phyloP scores from a whole-genome alignment of 148 eudicot genomes.

The Euryodendron excelsum region DNA sequence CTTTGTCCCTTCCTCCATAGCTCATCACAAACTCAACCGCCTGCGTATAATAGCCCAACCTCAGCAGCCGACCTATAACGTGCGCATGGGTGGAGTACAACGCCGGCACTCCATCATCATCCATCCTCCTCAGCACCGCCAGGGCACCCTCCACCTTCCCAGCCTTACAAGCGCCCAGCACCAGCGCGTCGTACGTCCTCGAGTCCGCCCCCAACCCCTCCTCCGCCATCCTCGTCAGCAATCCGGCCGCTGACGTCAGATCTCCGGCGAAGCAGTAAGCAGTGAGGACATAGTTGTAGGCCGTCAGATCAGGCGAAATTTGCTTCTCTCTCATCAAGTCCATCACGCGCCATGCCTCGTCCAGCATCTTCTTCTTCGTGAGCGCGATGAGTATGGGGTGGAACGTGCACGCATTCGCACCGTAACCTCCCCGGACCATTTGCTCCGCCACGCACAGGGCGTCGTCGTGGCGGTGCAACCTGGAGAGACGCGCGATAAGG shows the following conservation, averaged over 20 bases:
- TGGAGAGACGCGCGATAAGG: conserved; percentile 35
- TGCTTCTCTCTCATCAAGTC: conserved; percentile 32
- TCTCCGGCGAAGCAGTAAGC: conserved; percentile 47
- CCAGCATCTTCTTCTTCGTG: conserved; percentile 24
- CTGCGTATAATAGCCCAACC: conserved; percentile 38
- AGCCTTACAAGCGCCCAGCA: conserved; percentile 59
- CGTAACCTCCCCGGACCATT: conserved; percentile 27
- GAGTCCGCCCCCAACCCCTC: conserved; percentile 46
- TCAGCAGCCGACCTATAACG: conserved; percentile 42
- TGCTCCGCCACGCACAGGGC: conserved; percentile 48
- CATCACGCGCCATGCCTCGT: conserved; percentile 38
- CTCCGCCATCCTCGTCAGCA: conserved; percentile 38
- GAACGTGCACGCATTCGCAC: conserved; percentile 38
- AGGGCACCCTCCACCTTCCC: conserved; percentile 59
- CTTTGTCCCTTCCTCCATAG: conserved; percentile 39
- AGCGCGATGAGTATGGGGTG: conserved; percentile 50
- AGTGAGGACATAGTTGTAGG: conserved; percentile 44
- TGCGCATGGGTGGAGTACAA: conserved; percentile 44
- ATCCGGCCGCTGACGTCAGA: conserved; percentile 30
- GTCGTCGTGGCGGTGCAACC: conserved; percentile 26
- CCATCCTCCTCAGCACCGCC: conserved; percentile 43
- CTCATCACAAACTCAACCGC: conserved; percentile 56
- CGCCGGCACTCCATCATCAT: conserved; percentile 37
- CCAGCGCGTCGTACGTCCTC: conserved; percentile 64
- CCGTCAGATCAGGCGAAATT: conserved; percentile 32